phyloP scores from a whole-genome alignment of 805 yeast species.

The Wickerhamomyces strasburgensis region DNA sequence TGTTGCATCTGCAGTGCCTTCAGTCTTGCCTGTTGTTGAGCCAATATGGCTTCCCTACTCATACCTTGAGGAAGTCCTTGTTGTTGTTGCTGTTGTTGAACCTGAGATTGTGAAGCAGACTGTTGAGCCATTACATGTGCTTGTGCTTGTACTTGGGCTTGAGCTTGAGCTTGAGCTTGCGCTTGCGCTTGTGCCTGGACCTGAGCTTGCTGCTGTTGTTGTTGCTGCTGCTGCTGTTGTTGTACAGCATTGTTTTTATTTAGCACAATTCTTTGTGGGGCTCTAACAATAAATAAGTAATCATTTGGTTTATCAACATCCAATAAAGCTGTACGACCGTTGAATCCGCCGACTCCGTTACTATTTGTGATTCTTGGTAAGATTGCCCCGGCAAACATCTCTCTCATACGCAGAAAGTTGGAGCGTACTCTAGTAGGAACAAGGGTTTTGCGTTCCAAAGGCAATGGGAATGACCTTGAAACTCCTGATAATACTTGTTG shows the following conservation, averaged over 20 bases:
- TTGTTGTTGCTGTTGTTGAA: constrained; percentile 20
- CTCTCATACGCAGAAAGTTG: constrained; percentile 80
- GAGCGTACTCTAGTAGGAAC: constrained; percentile 69
- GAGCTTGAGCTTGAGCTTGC: constrained; percentile 12
- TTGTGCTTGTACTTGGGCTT: constrained; percentile 5
- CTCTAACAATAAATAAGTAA: constrained; percentile 50
- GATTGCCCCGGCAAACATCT: constrained; percentile 86
- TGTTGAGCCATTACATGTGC: constrained; percentile 14
- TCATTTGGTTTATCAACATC: constrained; percentile 68
- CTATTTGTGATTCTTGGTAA: constrained; percentile 55
- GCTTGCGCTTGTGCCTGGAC: constrained; percentile 7
- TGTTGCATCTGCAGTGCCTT: constrained; percentile 5
- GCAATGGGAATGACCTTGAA: constrained; percentile 71
- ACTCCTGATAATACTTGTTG: constrained; percentile 89
- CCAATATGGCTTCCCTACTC: constrained; percentile 1
- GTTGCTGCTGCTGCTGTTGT: constrained; percentile 4
- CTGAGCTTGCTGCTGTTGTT: constrained; percentile 7
- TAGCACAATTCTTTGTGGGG: constrained; percentile 38
- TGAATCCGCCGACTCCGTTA: constrained; percentile 66
- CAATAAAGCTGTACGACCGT: constrained; percentile 73
- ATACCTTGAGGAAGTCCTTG: neutral
- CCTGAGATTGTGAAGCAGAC: constrained; percentile 22
- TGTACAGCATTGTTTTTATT: constrained; percentile 11
- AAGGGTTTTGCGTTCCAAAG: constrained; percentile 70
- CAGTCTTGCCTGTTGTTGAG: constrained; percentile 10